These are phyloP conservation scores for Xylaria sp. DNA, from an alignment of 2,329 filamentous ascomycete genomes.

Conservation along the genomic window DNA sequence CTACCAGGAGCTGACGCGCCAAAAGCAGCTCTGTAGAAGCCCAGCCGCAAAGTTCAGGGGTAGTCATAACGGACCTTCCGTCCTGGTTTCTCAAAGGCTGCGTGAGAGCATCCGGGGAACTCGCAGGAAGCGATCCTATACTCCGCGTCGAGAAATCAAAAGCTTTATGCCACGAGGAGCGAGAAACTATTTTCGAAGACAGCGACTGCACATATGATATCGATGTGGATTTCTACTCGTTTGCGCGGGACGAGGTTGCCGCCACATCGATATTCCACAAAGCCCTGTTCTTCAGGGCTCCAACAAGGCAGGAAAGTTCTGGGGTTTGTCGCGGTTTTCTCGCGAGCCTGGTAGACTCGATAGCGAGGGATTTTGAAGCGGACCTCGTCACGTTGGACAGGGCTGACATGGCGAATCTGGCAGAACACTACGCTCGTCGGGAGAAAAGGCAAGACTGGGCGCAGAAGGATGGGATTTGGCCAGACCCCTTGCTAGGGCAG, in stretches of 20 bases:
- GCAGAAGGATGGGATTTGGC: not conserved
- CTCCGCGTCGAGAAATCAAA: not conserved
- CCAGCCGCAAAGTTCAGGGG: not conserved
- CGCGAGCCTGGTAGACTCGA: not conserved
- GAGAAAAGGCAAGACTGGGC: not conserved
- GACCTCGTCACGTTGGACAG: not conserved
- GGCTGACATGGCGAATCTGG: slow-evolving; percentile 1
- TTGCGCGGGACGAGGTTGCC: not conserved
- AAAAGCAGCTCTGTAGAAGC: not conserved
- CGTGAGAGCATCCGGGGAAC: not conserved
- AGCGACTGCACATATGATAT: not conserved
- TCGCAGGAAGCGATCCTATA: not conserved
- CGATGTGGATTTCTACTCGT: not conserved
- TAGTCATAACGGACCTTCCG: not conserved
- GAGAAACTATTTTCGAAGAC: not conserved
- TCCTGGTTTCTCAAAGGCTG: not conserved
- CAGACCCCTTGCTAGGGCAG: not conserved
- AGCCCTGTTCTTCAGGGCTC: not conserved
- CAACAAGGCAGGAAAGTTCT: not conserved
- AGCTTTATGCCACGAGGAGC: not conserved
- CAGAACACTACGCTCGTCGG: not conserved
- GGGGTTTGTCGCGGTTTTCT: not conserved
- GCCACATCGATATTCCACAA: not conserved
- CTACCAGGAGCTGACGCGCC: not conserved
- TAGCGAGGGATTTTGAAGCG: not conserved